These are phyloP conservation scores for Myxozyma mucilagina DNA, from an alignment of 805 yeast species.

Conservation along the genomic window DNA sequence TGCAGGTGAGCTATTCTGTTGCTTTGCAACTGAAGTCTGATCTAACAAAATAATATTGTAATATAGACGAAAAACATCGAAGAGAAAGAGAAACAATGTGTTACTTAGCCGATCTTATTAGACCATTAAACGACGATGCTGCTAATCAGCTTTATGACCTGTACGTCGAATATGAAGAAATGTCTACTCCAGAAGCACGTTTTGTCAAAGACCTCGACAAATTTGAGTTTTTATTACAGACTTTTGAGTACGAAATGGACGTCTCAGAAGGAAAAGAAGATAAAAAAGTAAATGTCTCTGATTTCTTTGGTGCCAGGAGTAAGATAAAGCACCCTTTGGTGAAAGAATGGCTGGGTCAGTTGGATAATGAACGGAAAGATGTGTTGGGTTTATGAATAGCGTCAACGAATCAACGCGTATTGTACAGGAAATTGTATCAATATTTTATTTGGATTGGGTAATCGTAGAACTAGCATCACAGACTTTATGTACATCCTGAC, in stretches of 20 bases:
- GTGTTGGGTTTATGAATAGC: not conserved
- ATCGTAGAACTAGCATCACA: too few relatives aligned
- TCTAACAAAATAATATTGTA: not conserved
- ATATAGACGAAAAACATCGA: conserved; percentile 68
- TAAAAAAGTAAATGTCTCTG: conserved; percentile 52
- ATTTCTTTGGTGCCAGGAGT: conserved; percentile 64
- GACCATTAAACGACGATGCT: conserved; percentile 62
- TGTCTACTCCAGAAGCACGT: conserved; percentile 75
- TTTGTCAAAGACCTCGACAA: conserved; percentile 94
- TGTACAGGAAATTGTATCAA: not conserved
- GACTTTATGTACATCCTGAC: too few relatives aligned
- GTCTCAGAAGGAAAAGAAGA: conserved; percentile 50
- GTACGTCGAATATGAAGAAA: conserved; percentile 90
- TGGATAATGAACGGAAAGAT: conserved; percentile 48
- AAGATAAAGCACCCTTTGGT: conserved; percentile 51
- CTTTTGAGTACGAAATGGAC: conserved; percentile 66
- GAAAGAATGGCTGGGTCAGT: conserved; percentile 58
- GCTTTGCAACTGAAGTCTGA: not conserved
- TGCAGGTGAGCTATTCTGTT: conserved; percentile 44
- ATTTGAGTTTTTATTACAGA: conserved; percentile 69
- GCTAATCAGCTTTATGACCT: conserved; percentile 65
- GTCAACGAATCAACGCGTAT: too few relatives aligned
- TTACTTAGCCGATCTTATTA: conserved; percentile 60
- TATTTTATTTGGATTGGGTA: too few relatives aligned
- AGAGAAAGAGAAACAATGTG: conserved; percentile 74